Evolutionary conservation across 139 green algal genomes (phyloP), one percentile per base, ranked within the genome.

Genomic region (Chlamydomonas schloesseri): DNA sequence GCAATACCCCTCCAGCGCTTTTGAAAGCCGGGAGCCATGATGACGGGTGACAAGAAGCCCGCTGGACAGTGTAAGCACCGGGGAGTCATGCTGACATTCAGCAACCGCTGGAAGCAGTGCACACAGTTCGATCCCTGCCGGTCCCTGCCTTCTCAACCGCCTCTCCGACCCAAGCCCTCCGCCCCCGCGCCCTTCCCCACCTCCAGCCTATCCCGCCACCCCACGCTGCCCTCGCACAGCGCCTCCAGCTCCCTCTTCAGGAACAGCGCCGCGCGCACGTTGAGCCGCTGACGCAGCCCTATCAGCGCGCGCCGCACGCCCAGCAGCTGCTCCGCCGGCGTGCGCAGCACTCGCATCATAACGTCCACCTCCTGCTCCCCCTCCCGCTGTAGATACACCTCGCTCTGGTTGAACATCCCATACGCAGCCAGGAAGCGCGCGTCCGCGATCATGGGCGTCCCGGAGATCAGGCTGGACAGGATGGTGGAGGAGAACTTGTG

Each of bases 401-500:
- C 31, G 26, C 70, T 58, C 3, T 53, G 46, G 55, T 58, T 69
- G 18, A 93, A 83, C 65, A 90, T 88, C 37, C 72, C 64, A 80
- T 93, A 93, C 17, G 82, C 70, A 29, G 36, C 58, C 46, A 93
- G 87, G 67, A 91, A 78, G 23, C 60, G 8, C 4, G n/a, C 34
- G 65, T 91, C 83, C 17, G 79, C 87, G 2, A 94, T 77, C 46
- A 94, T 67, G 37, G 91, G 91, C 55, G 75, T 89, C 3, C 89
- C 91, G 14, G 89, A 88, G 26, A 80, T 91, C 1, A 94, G 82
- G 34, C 71, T 82, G 6, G 89, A 81, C 57, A 93, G 83, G 60
- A 94, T 71, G 18, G 89, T 91, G 74, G 84, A 91, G 18, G 81
- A 88, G 57, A 93, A 91, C 80, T 91, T 91, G 71, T 71, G 34